Percentiles rank a stretch among this genome's conserved stretches.
Conservation (phyloP, 306 rosid species). For the Fagus crenata region DNA sequence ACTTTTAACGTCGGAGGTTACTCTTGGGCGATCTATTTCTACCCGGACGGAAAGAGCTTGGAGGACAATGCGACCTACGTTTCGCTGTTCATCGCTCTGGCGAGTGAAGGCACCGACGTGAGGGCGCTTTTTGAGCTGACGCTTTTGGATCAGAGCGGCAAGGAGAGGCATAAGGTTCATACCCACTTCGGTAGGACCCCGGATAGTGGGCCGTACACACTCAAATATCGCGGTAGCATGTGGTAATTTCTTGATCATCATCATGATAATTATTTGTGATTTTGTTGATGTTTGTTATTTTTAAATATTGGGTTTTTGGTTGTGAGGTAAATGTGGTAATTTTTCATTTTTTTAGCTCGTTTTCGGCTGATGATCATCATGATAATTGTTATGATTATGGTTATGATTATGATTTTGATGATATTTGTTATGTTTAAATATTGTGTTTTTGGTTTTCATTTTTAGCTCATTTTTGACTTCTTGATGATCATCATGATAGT, state of each 20-base stretch:
- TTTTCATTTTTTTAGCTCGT: neutral
- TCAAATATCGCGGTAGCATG: conserved; percentile 93
- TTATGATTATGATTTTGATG: no score
- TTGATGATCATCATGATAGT: no score
- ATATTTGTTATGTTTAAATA: no score
- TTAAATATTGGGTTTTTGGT: neutral
- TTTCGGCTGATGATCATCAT: no score
- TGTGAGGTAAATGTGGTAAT: neutral
- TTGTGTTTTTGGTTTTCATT: no score
- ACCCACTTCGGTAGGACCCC: conserved; percentile 85
- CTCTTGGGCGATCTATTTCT: conserved; percentile 87
- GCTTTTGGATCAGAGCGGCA: conserved; percentile 92
- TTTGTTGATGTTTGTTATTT: neutral
- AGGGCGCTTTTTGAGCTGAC: conserved; percentile 84
- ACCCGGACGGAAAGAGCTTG: conserved; percentile 83
- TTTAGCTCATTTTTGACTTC: no score
- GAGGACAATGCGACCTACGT: conserved; percentile 82
- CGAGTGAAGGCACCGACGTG: conserved; percentile 86
- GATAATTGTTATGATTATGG: no score
- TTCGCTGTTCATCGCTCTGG: conserved; percentile 85
- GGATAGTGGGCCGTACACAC: conserved; percentile 85
- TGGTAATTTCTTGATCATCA: conserved; percentile 42
- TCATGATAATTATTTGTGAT: neutral
- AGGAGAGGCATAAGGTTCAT: conserved; percentile 86
- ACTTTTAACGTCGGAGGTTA: conserved; percentile 80